These are phyloP conservation scores for Penicillium diatomitis DNA, from an alignment of 495 filamentous ascomycete species.

Conservation along the genomic window DNA sequence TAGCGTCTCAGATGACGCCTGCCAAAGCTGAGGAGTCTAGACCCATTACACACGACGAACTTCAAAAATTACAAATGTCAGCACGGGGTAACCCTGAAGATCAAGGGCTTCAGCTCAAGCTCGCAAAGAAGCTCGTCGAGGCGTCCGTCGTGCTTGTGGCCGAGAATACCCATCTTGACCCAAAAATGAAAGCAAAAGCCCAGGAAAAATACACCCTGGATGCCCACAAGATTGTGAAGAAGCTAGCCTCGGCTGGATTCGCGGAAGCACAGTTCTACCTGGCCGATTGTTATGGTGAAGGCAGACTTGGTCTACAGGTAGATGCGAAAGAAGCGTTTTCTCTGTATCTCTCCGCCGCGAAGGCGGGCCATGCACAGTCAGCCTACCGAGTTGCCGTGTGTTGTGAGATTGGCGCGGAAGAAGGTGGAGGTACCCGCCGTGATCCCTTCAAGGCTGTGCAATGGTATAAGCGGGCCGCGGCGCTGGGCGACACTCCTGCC, in stretches of 20 bases:
- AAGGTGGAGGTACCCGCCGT: conserved; percentile 82
- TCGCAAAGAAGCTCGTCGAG: conserved; percentile 83
- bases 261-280: conserved; percentile 89
- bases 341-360: conserved; percentile 89
- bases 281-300: conserved; percentile 81
- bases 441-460: conserved; percentile 91
- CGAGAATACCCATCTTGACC: conserved; percentile 60
- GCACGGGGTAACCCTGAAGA: conserved; percentile 63
- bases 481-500: conserved; percentile 79
- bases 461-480: conserved; percentile 92
- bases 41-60: conserved; percentile 68
- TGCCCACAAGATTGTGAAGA: conserved; percentile 84
- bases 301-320: conserved; percentile 55
- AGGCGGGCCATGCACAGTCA: conserved; percentile 71
- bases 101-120: conserved; percentile 53
- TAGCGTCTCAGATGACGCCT: conserved; percentile 22
- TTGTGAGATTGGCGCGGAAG: conserved; percentile 92
- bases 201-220: conserved; percentile 79
- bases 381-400: conserved; percentile 96
- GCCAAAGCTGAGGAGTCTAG: conserved; percentile 18
- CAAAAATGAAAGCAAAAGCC: conserved; percentile 61
- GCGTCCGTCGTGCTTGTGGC: conserved; percentile 68
- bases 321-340: conserved; percentile 87
- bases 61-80: conserved; percentile 61
- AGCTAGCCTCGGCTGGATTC: conserved; percentile 57